Evolutionary conservation across 2,329 filamentous ascomycete species (phyloP).

Genomic region (Fusarium solani-melongenae): DNA sequence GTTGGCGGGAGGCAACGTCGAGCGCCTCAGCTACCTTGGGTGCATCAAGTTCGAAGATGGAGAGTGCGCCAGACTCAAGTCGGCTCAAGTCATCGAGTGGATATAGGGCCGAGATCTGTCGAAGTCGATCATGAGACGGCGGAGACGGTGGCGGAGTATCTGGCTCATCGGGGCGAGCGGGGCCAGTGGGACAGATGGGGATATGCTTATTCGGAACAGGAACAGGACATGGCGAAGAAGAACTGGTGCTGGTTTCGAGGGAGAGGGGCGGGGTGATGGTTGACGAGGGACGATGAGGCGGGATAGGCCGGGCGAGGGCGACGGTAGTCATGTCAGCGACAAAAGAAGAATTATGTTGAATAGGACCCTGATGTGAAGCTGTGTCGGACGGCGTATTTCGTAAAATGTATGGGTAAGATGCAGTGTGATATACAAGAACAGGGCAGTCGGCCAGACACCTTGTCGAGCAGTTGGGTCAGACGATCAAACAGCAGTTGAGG

Average conservation of each 20-base stretch:
- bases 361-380: slow-evolving; percentile 6
- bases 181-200: slow-evolving; percentile 87
- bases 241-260: slow-evolving; percentile 46
- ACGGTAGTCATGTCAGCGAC: slow-evolving; percentile 63
- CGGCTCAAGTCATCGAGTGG: slow-evolving; percentile 74
- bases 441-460: slow-evolving; percentile 10
- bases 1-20: slow-evolving; percentile 80
- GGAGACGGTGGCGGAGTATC: slow-evolving; percentile 75
- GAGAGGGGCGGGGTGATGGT: slow-evolving; percentile 56
- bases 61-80: slow-evolving; percentile 62
- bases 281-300: slow-evolving; percentile 57
- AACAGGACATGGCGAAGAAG: slow-evolving; percentile 44
- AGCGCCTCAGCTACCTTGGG: slow-evolving; percentile 77
- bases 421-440: slow-evolving; percentile 25
- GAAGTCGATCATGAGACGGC: slow-evolving; percentile 66
- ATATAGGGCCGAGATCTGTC: slow-evolving; percentile 76
- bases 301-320: slow-evolving; percentile 61
- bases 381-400: slow-evolving; percentile 17
- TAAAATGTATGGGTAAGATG: slow-evolving; percentile 20
- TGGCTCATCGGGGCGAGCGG: slow-evolving; percentile 64
- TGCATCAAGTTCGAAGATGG: slow-evolving; percentile 79
- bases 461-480: slow-evolving; percentile 21
- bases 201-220: slow-evolving; percentile 89
- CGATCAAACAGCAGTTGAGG: slow-evolving; percentile 21
- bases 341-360: slow-evolving; percentile 8